Percentiles rank a stretch among this genome's conserved stretches.
phyloP scores from a whole-genome alignment of 23 red algal genomes.

The Gracilariopsis chorda region DNA sequence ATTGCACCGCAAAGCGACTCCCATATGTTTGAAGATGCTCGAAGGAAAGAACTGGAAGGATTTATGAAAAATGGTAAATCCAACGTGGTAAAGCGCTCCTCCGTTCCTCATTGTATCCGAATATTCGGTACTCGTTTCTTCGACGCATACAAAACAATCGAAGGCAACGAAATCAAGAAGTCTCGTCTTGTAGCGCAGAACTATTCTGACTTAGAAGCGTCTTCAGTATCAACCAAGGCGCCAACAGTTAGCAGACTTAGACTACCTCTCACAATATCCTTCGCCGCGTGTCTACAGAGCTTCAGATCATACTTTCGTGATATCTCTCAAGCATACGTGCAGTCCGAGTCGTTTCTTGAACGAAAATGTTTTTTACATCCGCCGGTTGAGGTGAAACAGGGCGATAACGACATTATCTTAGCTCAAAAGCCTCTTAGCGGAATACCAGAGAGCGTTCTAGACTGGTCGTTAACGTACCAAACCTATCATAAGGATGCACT shows the following conservation, averaged over 20 bases:
- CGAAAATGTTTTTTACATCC: not conserved
- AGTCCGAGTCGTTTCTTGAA: not conserved
- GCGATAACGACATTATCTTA: not conserved
- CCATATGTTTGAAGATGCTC: not conserved
- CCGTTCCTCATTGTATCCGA: not conserved
- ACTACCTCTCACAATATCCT: not conserved
- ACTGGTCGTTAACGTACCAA: conserved; percentile 11
- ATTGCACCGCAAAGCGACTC: not conserved
- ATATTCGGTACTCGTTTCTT: not conserved
- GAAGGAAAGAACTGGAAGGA: not conserved
- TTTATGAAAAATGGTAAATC: not conserved
- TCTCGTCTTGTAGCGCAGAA: conserved; percentile 13
- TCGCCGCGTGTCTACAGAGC: not conserved
- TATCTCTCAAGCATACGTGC: not conserved
- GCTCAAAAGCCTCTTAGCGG: not conserved
- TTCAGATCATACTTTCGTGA: not conserved
- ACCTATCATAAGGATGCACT: conserved; percentile 3
- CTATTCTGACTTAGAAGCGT: not conserved
- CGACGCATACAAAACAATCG: not conserved
- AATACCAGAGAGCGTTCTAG: not conserved
- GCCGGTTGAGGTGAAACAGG: not conserved
- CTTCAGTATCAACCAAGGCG: not conserved
- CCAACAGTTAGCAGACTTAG: not conserved
- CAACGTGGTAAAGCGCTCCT: not conserved
- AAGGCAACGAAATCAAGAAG: not conserved